Evolutionary conservation across 257 asterid genomes (phyloP).

Genomic region (Avicennia marina): DNA sequence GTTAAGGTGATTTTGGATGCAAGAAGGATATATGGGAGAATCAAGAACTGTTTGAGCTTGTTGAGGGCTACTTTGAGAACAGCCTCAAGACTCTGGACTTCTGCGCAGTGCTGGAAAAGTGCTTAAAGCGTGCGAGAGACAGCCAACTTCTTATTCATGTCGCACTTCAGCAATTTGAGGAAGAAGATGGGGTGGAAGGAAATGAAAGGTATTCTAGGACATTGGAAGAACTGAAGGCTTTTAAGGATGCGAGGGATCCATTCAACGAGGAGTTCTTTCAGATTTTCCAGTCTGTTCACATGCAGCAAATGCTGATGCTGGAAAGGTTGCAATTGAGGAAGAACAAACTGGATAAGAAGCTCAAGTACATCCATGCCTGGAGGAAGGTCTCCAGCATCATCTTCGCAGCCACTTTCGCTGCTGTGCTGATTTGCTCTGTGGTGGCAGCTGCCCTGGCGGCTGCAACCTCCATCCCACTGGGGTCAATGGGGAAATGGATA

Average conservation of each 20-base stretch:
- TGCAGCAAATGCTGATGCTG: conserved; percentile 63
- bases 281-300: conserved; percentile 49
- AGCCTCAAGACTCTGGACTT: conserved; percentile 76
- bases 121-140: conserved; percentile 62
- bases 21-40: conserved; percentile 81
- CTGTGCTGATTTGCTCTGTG: conserved; percentile 60
- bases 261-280: conserved; percentile 68
- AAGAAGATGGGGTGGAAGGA: conserved; percentile 32
- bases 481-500: conserved; percentile 63
- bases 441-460: conserved; percentile 72
- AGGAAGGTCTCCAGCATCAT: conserved; percentile 66
- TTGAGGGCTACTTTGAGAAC: conserved; percentile 85
- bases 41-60: conserved; percentile 70
- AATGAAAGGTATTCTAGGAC: conserved; percentile 35
- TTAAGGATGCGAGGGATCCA: conserved; percentile 69
- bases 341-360: conserved; percentile 64
- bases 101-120: conserved; percentile 62
- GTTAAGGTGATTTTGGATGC: conserved; percentile 75
- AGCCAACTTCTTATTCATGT: conserved; percentile 51
- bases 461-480: conserved; percentile 53
- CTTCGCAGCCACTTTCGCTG: conserved; percentile 52
- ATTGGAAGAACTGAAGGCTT: conserved; percentile 53
- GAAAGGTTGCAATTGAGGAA: conserved; percentile 57
- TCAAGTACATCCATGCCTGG: conserved; percentile 53
- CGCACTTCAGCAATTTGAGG: conserved; percentile 58